Base-by-base conservation (phyloP, 139 green algal genomes). In the Chlamydomonas applanata region DNA sequence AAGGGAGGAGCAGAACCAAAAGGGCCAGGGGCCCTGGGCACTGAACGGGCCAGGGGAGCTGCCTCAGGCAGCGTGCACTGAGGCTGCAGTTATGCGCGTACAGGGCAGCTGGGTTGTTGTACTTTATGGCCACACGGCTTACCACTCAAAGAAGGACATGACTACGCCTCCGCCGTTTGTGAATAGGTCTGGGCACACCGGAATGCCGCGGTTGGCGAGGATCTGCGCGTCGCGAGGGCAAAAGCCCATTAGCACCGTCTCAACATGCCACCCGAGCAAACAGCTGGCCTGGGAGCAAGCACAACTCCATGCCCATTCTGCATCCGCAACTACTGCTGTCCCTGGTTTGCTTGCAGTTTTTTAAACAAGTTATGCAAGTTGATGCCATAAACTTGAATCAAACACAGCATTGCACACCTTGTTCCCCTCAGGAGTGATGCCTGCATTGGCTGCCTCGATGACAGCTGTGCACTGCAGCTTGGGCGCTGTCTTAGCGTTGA, bases 361-460 rank as follows among this genome's bases (percentile, higher is more conserved):
- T n/a, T n/a, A n/a, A n/a, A n/a, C n/a, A n/a, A n/a, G n/a, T n/a
- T n/a, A n/a, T n/a, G n/a, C n/a, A n/a, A n/a, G n/a, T n/a, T n/a
- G n/a, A n/a, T n/a, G n/a, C n/a, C n/a, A n/a, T n/a, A n/a, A n/a
- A 11, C 7, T 11, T 19, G 40, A 49, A 11, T 49, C 7, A 7
- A 49, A 11, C 40, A 7, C 7, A 49, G 40, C 7, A 19, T 7
- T 11, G 40, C 40, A 49, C 40, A 89, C 76, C 27, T 63, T 20
- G 69, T 94, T 88, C 2, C 77, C 91, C 56, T 87, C 85, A 9
- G 86, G 88, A 9, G 85, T 92, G n/a, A 86, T 89, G 24, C 91
- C 91, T 2, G 85, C 89, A 78, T 97, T 97, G 69, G 91, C 93
- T 0, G 91, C 93, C 83, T 97, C 93, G 35, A 89, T 90, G n/a